Evolutionary conservation across 192 early-diverging fungal genomes (phyloP).

Genomic region (Thamnidium elegans): DNA sequence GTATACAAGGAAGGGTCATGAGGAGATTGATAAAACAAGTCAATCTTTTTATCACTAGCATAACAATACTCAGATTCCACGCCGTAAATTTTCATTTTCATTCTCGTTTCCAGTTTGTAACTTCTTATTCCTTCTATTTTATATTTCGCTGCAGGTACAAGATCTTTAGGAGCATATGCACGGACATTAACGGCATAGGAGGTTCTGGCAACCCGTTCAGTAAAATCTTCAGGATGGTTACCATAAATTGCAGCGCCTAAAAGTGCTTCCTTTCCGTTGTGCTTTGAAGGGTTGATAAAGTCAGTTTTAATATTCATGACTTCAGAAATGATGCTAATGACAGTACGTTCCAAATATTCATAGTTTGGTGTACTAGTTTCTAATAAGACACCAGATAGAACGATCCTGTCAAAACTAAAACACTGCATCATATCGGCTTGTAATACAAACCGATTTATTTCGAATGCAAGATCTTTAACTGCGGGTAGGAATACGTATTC

Average conservation of each 20-base stretch:
- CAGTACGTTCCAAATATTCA: not conserved
- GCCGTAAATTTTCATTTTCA: not conserved
- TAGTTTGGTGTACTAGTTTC: not conserved
- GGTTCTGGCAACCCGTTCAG: not conserved
- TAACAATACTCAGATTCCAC: not conserved
- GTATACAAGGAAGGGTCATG: too few species aligned
- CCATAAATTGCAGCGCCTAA: not conserved
- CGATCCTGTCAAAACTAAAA: not conserved
- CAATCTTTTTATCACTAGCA: not conserved
- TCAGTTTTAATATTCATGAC: not conserved
- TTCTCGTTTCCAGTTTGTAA: not conserved
- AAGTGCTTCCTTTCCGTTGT: not conserved
- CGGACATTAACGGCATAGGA: not conserved
- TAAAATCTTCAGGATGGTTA: not conserved
- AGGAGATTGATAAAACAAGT: not conserved
- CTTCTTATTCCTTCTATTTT: not conserved
- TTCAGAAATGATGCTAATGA: not conserved
- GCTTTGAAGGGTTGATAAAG: not conserved
- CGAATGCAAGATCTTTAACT: not conserved
- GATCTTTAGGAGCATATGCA: not conserved
- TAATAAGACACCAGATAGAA: not conserved
- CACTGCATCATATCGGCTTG: not conserved
- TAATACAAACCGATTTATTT: not conserved
- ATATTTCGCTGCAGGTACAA: not conserved
- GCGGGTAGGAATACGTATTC: conserved; percentile 1